These are phyloP conservation scores for Heliosperma pusillum DNA, from an alignment of 148 eudicot species.

Conservation along the genomic window DNA sequence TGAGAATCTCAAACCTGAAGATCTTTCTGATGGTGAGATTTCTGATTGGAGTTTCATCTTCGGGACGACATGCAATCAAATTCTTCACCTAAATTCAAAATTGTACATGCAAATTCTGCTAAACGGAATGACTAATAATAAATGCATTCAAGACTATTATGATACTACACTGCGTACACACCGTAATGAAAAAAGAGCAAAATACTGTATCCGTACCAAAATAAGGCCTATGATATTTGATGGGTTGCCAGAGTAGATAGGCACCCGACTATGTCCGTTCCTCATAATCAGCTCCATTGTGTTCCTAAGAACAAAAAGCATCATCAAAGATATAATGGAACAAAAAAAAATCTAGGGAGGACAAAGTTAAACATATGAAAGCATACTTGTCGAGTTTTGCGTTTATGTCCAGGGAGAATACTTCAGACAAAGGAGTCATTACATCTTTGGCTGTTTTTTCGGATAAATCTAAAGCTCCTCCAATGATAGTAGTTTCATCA, in stretches of 20 bases:
- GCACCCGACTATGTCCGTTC: slow-evolving; percentile 78
- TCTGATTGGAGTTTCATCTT: slow-evolving; percentile 65
- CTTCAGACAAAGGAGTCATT: slow-evolving; percentile 69
- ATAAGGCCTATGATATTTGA: slow-evolving; percentile 71
- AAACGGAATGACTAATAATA: not conserved
- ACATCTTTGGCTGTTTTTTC: slow-evolving; percentile 69
- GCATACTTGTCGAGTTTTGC: slow-evolving; percentile 58
- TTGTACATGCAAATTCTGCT: not conserved
- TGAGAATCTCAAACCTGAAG: slow-evolving; percentile 42
- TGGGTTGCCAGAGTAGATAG: slow-evolving; percentile 55
- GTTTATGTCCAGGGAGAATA: slow-evolving; percentile 66
- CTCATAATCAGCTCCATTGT: slow-evolving; percentile 63
- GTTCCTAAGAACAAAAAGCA: slow-evolving; percentile 34
- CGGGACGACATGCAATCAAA: slow-evolving; percentile 51
- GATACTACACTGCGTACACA: not conserved
- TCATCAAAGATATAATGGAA: not conserved
- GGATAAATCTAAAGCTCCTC: slow-evolving; percentile 72
- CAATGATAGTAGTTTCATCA: slow-evolving; percentile 76
- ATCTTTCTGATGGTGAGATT: slow-evolving; percentile 59
- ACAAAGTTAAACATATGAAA: not conserved
- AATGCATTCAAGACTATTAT: not conserved
- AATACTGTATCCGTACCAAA: slow-evolving; percentile 36
- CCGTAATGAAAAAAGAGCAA: not conserved
- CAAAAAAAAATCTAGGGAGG: not conserved
- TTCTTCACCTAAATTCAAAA: slow-evolving; percentile 50